A percentile compares a stretch with the other conserved stretches of the same genome.
Conservation (phyloP, 176 grass and related monocot species). For the Juncus effusus region DNA sequence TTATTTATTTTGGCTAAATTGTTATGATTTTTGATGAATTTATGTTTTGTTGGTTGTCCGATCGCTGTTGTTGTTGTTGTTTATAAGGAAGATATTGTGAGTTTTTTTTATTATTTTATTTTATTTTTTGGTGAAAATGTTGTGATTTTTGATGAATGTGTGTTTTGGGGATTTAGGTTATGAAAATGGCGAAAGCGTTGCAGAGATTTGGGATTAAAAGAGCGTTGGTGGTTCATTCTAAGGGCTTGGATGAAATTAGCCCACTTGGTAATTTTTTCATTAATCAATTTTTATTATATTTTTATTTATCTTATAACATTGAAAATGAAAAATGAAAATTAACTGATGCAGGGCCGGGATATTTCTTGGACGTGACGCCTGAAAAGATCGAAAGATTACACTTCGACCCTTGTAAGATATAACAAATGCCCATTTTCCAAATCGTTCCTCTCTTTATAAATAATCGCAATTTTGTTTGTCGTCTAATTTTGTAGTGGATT, state of each 20-base stretch:
- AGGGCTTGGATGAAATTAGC: conserved; percentile 98
- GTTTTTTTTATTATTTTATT: neutral
- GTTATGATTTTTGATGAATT: neutral
- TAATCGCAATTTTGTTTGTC: neutral
- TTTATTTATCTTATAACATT: conserved; percentile 25
- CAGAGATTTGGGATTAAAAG: conserved; percentile 90
- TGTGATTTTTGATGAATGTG: neutral
- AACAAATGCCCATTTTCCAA: neutral
- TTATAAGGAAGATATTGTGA: no score
- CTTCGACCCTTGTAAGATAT: conserved; percentile 82
- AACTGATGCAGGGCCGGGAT: conserved; percentile 67
- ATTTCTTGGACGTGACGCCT: conserved; percentile 91
- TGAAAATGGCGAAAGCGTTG: conserved; percentile 93
- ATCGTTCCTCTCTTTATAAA: conserved; percentile 8
- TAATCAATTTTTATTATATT: conserved; percentile 3
- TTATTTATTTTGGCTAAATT: neutral
- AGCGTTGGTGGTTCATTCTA: conserved; percentile 89
- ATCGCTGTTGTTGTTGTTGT: no score
- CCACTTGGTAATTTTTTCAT: conserved; percentile 66
- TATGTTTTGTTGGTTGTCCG: neutral
- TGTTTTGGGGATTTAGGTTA: conserved; percentile 37
- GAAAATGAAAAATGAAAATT: neutral
- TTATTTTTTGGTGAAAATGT: neutral
- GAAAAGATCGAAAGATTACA: conserved; percentile 65
- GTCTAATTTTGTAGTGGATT: conserved; percentile 64